phyloP scores from a whole-genome alignment of 176 grass and related monocot genomes.

The Lolium multiflorum region DNA sequence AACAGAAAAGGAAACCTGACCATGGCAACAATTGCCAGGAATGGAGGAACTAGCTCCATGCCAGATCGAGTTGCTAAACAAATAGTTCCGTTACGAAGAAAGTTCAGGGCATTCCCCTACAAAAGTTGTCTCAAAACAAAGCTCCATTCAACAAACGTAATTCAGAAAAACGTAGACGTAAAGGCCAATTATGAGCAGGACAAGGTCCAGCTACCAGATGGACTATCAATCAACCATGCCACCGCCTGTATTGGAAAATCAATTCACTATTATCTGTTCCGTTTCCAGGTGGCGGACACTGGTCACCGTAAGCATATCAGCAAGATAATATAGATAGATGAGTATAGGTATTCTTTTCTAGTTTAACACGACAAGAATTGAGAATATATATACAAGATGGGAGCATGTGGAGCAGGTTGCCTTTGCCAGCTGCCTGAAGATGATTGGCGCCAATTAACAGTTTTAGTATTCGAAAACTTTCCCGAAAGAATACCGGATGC shows the following conservation, averaged over 20 bases:
- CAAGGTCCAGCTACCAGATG: not conserved
- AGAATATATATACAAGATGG: no score
- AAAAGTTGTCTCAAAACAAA: not conserved
- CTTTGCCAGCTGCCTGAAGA: not conserved
- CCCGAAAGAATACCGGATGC: not conserved
- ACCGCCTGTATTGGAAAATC: not conserved
- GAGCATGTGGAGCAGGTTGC: not conserved
- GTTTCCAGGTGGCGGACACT: not conserved
- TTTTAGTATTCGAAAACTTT: not conserved
- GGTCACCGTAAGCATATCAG: not conserved
- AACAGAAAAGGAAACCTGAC: not conserved
- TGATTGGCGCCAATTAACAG: not conserved
- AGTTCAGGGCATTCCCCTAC: not conserved
- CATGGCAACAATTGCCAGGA: no score
- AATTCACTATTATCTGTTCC: not conserved
- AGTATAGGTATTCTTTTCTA: no score
- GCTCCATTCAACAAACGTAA: not conserved
- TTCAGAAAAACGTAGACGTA: not conserved
- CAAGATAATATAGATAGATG: no score
- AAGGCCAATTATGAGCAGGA: not conserved
- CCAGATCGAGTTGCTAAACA: no score
- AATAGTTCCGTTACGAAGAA: no score
- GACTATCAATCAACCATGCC: not conserved
- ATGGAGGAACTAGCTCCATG: no score
- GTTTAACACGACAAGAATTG: no score